Conservation (phyloP, 371 early-diverging fungal species). For the Circinella minor region DNA sequence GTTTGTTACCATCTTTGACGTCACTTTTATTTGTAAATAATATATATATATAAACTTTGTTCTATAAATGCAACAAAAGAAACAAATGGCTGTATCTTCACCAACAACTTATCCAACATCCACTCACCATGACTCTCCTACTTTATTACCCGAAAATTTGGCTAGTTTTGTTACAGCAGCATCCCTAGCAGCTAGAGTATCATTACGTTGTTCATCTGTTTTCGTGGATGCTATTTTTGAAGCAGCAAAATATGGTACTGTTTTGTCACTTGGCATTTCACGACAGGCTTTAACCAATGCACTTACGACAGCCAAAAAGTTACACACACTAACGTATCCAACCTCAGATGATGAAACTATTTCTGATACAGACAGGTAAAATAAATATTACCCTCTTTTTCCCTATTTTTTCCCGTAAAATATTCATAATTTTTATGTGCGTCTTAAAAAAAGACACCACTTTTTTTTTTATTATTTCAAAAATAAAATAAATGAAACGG, state of each 20-base stretch:
- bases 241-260: constrained; percentile 64
- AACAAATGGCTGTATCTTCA: constrained; percentile 3
- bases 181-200: constrained; percentile 47
- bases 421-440: too few relatives aligned
- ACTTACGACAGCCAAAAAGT: constrained; percentile 57
- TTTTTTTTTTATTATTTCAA: too few relatives aligned
- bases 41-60: background rate
- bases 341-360: background rate
- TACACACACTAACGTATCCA: constrained; percentile 45
- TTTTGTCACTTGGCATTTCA: constrained; percentile 62
- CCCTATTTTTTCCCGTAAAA: too few relatives aligned
- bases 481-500: too few relatives aligned
- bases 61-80: background rate
- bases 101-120: constrained; percentile 17
- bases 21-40: background rate
- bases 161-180: constrained; percentile 46
- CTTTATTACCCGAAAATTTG: constrained; percentile 48
- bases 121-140: constrained; percentile 25
- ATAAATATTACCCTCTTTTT: background rate
- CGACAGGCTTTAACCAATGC: constrained; percentile 61
- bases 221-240: constrained; percentile 61
- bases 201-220: constrained; percentile 45
- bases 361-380: constrained; percentile 15
- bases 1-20: too few relatives aligned
- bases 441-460: too few relatives aligned